A percentile compares a stretch with the other conserved stretches of the same genome.
phyloP scores from a whole-genome alignment of 805 yeast genomes.

The Lipomyces chichibuensis region DNA sequence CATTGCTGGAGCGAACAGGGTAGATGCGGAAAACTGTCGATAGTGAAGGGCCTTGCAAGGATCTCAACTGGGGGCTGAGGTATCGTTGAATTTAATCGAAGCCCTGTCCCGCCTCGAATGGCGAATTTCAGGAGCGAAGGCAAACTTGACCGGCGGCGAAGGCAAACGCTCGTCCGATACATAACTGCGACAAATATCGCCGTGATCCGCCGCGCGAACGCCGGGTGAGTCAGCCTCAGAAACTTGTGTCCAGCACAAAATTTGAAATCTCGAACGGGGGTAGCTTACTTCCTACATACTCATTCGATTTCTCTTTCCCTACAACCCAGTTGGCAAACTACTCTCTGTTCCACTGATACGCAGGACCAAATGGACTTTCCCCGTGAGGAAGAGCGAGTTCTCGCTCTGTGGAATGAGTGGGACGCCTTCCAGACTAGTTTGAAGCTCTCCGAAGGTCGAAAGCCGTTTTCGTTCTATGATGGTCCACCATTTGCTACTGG shows the following conservation, averaged over 20 bases:
- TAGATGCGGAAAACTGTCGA: not conserved
- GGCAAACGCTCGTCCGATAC: not conserved
- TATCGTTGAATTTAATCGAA: not conserved
- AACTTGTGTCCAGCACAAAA: not conserved
- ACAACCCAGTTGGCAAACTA: not conserved
- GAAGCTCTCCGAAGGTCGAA: conserved; percentile 79
- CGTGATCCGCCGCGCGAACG: not conserved
- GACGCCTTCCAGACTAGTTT: conserved; percentile 91
- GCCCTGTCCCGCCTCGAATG: not conserved
- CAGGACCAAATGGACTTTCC: conserved; percentile 62
- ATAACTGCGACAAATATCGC: not conserved
- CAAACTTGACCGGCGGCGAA: not conserved
- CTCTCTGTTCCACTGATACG: not conserved
- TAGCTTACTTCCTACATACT: no score
- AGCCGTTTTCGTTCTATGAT: conserved; percentile 91
- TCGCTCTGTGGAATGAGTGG: conserved; percentile 81
- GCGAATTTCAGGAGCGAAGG: not conserved
- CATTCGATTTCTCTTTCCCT: not conserved
- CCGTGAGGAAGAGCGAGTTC: conserved; percentile 82
- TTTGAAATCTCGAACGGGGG: not conserved
- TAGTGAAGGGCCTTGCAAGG: not conserved
- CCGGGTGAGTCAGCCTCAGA: not conserved
- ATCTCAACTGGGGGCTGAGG: not conserved
- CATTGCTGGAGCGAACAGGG: conserved; percentile 2
- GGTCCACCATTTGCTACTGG: conserved; percentile 98